Base-by-base conservation (phyloP, 345 rosid species). In the Isatis tinctoria region DNA sequence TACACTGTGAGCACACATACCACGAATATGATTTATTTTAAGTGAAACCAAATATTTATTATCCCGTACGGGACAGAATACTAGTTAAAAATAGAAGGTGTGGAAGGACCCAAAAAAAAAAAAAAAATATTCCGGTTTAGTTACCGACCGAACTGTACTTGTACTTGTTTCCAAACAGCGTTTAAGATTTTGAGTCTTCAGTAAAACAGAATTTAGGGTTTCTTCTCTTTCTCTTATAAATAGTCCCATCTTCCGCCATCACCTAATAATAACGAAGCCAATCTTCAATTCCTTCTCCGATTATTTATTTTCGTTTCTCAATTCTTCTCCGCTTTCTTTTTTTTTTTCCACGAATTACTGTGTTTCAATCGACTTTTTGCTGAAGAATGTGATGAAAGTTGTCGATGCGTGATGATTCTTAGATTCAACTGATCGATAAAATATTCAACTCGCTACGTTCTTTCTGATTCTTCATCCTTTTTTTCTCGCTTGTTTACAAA, bases 1-100 rank as follows among this genome's bases (percentile, higher is more conserved):
- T 96, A 79, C 83, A 74, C 11, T 96, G 99, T 66, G 86, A 85
- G 82, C 99, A 96, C 61, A 60, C 36, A 67, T 92, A 87, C 78
- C 97, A 96, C n/a, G n/a, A n/a, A n/a, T n/a, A n/a, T n/a, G n/a
- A n/a, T n/a, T n/a, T n/a, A n/a, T n/a, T n/a, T n/a, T n/a, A n/a
- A n/a, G n/a, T n/a, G n/a, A n/a, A n/a, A n/a, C n/a, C n/a, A n/a
- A n/a, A n/a, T n/a, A n/a, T n/a, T n/a, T n/a, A n/a, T n/a, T n/a
- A n/a, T n/a, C n/a, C n/a, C n/a, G n/a, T n/a, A n/a, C n/a, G n/a
- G n/a, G n/a, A n/a, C n/a, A n/a, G n/a, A n/a, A n/a, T n/a, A n/a
- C n/a, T n/a, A n/a, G n/a, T n/a, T n/a, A n/a, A n/a, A n/a, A n/a
- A n/a, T n/a, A n/a, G n/a, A n/a, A n/a, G n/a, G n/a, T n/a, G n/a